Base-by-base conservation (phyloP, 352 stramenopile genomes). In the Lagenidium giganteum region DNA sequence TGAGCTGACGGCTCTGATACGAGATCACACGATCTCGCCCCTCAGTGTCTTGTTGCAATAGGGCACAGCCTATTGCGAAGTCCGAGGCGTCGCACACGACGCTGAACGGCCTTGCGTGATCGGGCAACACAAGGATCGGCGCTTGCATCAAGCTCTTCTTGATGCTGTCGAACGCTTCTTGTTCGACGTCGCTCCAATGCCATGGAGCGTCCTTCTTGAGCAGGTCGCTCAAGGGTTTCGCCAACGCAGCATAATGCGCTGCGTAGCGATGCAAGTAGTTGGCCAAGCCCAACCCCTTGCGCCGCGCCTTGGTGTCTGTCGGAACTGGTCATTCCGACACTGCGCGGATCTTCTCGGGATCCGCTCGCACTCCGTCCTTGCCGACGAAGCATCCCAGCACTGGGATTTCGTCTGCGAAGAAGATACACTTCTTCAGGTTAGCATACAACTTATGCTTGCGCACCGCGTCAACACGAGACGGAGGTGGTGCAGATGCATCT, bases 401-500 rank as follows among this genome's bases (percentile, higher is more conserved):
- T 4, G 52, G 58, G 37, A 62, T 67, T 27, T 62, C 36, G 29
- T 31, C 35, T 0, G 43, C 39, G 9, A 30, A 31, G 49, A 65
- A 53, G 36, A 65, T 53, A 45, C 47, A 67, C 41, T 64, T 63
- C 24, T 45, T 43, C n/a, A 61, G 39, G 26, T 64, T 59, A 2
- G 47, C 48, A n/a, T 56, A 64, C 27, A 64, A 25, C 25, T 58
- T 51, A 28, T 47, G 52, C 17, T 60, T 24, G 12, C 41, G 47
- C 51, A 58, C 11, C 25, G n/a, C 28, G 29, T 30, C 21, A 67
- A 40, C 18, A 64, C 58, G 12, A 42, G 4, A 4, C 39, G 25
- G 5, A 67, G 6, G 33, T 53, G 47, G 18, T 34, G 22, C 21
- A 22, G 24, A 27, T 60, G 53, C 17, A 47, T 31, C 1, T 61